Evolutionary conservation across 257 asterid genomes (phyloP).

Genomic region (Gardenia jasminoides): DNA sequence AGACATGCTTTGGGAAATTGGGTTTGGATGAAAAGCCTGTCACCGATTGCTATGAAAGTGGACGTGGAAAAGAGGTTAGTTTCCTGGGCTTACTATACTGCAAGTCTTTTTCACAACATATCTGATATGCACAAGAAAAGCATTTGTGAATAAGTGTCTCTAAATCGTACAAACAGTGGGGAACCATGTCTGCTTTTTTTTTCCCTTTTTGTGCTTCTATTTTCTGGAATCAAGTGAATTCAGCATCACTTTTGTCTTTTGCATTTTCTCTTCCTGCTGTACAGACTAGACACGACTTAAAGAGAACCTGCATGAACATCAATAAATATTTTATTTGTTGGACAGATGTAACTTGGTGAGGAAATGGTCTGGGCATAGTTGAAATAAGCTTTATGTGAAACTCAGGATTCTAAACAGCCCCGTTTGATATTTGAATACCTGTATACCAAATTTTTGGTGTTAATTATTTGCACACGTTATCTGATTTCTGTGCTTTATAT

Average conservation of each 20-base stretch:
- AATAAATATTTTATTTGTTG: neutral
- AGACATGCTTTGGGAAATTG: constrained; percentile 69
- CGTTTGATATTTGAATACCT: neutral
- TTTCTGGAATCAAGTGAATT: neutral
- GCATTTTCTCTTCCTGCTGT: neutral
- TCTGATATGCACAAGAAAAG: neutral
- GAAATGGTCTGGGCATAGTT: neutral
- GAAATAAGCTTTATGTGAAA: neutral
- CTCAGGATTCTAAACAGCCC: neutral
- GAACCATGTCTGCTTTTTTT: neutral
- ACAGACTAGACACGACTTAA: neutral
- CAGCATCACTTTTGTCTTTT: neutral
- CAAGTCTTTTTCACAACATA: neutral
- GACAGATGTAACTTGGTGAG: neutral
- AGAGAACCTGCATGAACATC: neutral
- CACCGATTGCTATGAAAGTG: constrained; percentile 48
- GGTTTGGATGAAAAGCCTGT: constrained; percentile 68
- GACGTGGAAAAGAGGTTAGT: constrained; percentile 68
- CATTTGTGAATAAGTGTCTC: neutral
- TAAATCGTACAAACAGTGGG: neutral
- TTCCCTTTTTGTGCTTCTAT: neutral
- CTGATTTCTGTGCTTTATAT: neutral
- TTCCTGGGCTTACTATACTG: constrained; percentile 6
- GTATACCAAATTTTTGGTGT: neutral
- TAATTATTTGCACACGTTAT: neutral